A percentile compares a stretch with the other conserved stretches of the same genome.
phyloP scores from a whole-genome alignment of 306 rosid species.

The Quercus mongolica region DNA sequence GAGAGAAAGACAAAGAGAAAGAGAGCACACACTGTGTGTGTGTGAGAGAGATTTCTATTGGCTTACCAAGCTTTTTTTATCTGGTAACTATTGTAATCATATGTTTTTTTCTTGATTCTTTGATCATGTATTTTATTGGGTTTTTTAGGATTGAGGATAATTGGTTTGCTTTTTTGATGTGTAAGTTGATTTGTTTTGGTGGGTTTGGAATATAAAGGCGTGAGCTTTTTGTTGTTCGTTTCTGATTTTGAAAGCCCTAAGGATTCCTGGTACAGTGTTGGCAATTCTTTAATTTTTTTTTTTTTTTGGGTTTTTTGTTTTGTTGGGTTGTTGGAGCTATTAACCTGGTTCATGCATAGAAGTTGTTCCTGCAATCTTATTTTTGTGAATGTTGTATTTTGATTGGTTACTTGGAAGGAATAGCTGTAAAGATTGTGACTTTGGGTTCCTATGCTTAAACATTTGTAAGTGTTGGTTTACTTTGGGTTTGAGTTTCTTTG shows the following conservation, averaged over 20 bases:
- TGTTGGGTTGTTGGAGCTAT: background rate
- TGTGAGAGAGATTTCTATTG: too few relatives aligned
- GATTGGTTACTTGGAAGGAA: background rate
- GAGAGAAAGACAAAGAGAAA: background rate
- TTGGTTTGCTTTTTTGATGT: background rate
- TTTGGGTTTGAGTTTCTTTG: background rate
- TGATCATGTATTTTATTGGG: background rate
- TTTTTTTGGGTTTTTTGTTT: background rate
- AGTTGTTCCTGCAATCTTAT: background rate
- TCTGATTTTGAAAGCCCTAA: conserved; percentile 3
- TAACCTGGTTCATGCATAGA: background rate
- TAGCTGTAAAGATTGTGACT: background rate
- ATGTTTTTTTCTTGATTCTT: background rate
- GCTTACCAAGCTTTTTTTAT: too few relatives aligned
- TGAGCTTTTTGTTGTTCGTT: background rate
- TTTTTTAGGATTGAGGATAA: background rate
- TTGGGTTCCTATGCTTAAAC: background rate
- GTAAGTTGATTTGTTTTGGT: background rate
- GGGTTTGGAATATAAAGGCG: background rate
- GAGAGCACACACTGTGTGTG: background rate
- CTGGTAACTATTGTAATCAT: background rate
- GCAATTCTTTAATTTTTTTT: background rate
- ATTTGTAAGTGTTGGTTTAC: background rate
- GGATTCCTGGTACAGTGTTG: background rate
- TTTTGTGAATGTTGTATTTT: background rate